phyloP scores from a whole-genome alignment of 2,329 filamentous ascomycete genomes.

The Colletotrichum sp. region DNA sequence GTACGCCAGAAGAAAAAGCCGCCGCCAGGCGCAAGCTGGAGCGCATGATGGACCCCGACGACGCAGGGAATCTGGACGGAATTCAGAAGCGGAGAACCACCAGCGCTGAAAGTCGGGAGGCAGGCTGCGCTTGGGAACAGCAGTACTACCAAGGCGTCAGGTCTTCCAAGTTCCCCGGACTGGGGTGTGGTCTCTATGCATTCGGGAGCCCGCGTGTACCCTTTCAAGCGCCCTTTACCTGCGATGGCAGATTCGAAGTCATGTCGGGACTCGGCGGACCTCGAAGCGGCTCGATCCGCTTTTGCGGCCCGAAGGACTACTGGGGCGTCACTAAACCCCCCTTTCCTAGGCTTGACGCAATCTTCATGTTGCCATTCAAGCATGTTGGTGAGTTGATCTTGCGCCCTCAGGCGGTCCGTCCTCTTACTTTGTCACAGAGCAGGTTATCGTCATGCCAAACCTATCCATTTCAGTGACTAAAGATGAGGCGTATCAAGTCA shows the following conservation, averaged over 20 bases:
- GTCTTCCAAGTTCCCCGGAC: neutral
- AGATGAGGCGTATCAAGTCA: neutral
- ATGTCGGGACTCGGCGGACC: neutral
- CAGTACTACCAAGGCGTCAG: neutral
- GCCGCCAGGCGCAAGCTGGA: neutral
- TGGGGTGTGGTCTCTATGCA: neutral
- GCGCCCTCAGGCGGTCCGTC: accelerated
- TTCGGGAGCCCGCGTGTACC: neutral
- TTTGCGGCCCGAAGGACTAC: neutral
- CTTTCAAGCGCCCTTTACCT: neutral
- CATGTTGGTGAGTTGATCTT: neutral
- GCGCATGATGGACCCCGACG: neutral
- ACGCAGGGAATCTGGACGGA: neutral
- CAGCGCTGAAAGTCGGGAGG: neutral
- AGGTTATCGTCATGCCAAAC: neutral
- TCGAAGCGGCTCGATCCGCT: neutral
- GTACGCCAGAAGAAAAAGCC: neutral
- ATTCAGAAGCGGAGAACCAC: neutral
- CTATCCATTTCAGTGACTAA: neutral
- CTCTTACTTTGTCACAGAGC: neutral
- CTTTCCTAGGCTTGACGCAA: neutral
- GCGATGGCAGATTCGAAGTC: neutral
- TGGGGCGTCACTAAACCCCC: neutral
- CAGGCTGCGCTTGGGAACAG: neutral
- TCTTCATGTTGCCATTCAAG: neutral